Evolutionary conservation across 805 yeast genomes (phyloP).

Genomic region (Hanseniaspora nectarophila): DNA sequence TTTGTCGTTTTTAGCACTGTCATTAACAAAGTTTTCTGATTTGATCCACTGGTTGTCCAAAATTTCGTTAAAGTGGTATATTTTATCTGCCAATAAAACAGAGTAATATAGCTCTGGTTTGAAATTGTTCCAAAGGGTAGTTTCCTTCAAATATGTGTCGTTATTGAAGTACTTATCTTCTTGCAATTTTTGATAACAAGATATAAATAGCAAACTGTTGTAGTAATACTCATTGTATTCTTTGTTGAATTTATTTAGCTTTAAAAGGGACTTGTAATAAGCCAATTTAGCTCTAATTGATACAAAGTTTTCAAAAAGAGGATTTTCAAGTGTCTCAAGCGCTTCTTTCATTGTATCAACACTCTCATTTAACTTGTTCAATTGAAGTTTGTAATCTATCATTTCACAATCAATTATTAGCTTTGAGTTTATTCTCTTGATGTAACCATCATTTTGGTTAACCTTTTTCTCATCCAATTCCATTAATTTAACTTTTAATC

Average conservation of each 20-base stretch:
- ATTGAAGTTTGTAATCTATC: conserved; percentile 54
- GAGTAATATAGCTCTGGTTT: conserved; percentile 72
- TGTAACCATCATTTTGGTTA: conserved; percentile 28
- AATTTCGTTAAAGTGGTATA: conserved; percentile 92
- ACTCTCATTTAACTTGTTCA: conserved; percentile 47
- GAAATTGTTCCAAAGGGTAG: conserved; percentile 35
- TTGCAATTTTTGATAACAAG: conserved; percentile 31
- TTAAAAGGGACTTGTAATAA: conserved; percentile 68
- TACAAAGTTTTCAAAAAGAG: conserved; percentile 34
- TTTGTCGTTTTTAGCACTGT: conserved; percentile 39
- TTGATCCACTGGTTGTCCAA: conserved; percentile 56
- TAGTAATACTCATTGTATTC: conserved; percentile 76
- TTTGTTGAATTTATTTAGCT: conserved; percentile 56
- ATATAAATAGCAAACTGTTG: conserved; percentile 68
- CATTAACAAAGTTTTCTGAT: conserved; percentile 36
- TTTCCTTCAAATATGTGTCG: conserved; percentile 26
- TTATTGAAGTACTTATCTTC: conserved; percentile 13
- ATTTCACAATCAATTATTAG: conserved; percentile 56
- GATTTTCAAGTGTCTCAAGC: conserved; percentile 42
- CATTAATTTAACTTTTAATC: conserved; percentile 37
- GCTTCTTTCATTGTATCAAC: conserved; percentile 56
- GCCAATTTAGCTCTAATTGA: conserved; percentile 67
- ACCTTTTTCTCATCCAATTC: conserved; percentile 27
- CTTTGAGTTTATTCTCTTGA: conserved; percentile 41
- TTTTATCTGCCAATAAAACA: conserved; percentile 80